Evolutionary conservation across 345 rosid species (phyloP), one percentile per base, ranked within the genome.

Genomic region (Reutealis trisperma): DNA sequence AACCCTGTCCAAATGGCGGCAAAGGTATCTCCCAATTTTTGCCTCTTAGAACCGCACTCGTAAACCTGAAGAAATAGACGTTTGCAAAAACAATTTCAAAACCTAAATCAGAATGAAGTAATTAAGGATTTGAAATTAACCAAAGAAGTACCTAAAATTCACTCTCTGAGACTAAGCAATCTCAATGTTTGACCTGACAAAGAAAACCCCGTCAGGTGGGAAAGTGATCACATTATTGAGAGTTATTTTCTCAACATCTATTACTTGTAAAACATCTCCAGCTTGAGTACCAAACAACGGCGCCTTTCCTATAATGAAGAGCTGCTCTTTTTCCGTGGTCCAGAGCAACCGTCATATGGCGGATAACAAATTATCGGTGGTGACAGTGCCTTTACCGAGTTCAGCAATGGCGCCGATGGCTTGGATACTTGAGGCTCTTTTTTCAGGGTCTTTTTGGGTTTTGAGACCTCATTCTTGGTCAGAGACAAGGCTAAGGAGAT

Each of bases 281-380:
- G 95, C 85, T 73, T 75, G 79, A 0, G 95, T 93, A 14, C 97
- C 92, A 41, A 94, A 87, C 83, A 92, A 45, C 27, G 87, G 84
- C 15, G 97, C 95, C 73, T 90, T 93, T 88, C 93, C 95, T 66
- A 94, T 83, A 65, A 94, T 93, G 88, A 89, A 94, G 6, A 94
- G 89, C 82, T 91, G 98, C 84, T 91, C 98, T 81, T 91, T 94
- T 91, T 94, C 98, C 67, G 98, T 91, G 32, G 95, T 93, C 97
- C 98, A 94, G 62, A 91, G 89, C 60, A 93, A 79, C 69, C 98
- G 83, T 97, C 98, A 95, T 55, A 97, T 91, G 78, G 93, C 88
- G 13, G 97, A 90, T 12, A 95, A 91, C 12, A 92, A 82, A 11
- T 62, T 78, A 0, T 74, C 90, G 42, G 98, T 95, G 75, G 98